Evolutionary conservation across 1,284 basidiomycete genomes (phyloP).

Genomic region (Ustilago tritici): DNA sequence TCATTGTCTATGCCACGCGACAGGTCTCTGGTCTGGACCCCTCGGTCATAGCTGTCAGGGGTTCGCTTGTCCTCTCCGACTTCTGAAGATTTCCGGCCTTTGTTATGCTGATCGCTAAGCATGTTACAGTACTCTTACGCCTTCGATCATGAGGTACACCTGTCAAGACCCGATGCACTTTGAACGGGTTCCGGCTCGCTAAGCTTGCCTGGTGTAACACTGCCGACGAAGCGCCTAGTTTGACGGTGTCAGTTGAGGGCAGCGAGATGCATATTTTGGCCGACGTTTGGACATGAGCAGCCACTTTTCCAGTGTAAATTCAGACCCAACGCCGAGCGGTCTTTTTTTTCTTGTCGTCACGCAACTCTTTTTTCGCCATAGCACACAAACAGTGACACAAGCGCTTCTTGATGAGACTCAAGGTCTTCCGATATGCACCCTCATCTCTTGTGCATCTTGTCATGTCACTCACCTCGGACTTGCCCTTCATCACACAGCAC

Average conservation of each 20-base stretch:
- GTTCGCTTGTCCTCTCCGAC: conserved; percentile 11
- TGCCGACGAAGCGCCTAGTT: background rate
- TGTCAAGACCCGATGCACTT: background rate
- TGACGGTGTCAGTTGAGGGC: conserved; percentile 18
- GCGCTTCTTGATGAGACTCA: background rate
- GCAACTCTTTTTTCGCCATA: too few relatives aligned
- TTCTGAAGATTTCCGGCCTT: conserved; percentile 9
- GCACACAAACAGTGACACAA: background rate
- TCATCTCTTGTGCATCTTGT: background rate
- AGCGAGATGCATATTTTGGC: conserved; percentile 31
- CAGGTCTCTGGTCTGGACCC: conserved; percentile 13
- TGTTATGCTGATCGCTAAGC: background rate
- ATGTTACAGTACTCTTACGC: background rate
- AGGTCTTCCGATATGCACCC: conserved; percentile 1
- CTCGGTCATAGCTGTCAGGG: conserved; percentile 16
- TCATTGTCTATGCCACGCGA: background rate
- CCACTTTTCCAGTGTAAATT: conserved; percentile 18
- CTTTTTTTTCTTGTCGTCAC: conserved; percentile 8
- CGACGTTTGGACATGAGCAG: conserved; percentile 10
- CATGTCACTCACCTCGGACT: conserved; percentile 26
- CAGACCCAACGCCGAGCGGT: conserved; percentile 29
- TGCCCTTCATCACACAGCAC: background rate
- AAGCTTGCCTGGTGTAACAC: background rate
- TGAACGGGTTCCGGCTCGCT: background rate
- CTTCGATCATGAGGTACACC: background rate